Evolutionary conservation across 352 stramenopile species (phyloP), one percentile per base, ranked within the genome.

Genomic region (Phytophthora foliorum): DNA sequence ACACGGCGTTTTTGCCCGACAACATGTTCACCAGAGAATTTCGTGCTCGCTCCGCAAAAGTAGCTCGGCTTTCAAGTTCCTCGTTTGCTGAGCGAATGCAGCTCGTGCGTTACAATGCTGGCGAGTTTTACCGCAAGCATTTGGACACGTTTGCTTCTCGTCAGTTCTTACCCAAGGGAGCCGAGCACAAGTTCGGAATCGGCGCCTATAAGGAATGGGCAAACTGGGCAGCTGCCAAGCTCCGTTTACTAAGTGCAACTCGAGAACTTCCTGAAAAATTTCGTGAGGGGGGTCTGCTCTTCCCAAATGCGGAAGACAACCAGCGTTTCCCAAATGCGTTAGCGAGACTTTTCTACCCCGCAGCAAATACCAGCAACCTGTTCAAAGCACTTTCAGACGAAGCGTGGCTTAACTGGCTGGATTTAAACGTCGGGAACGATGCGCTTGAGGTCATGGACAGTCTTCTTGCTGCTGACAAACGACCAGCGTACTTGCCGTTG

Each of bases 61-160:
- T 95, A 10, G 81, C 84, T 25, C 79, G 88, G 5, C 74, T 95
- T 9, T 72, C 88, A 2, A 92, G 84, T 38, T 69, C 88, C 1
- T 79, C 81, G 7, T 93, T 84, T 73, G 81, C 59, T 4, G 88
- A 93, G 58, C 74, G 81, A 6, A 55, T 95, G 38, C 88, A 93
- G 57, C 74, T 94, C 19, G 85, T 95, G 7, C 84, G 84, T 0
- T 95, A 95, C 64, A 82, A 58, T 2, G 83, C 84, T 10, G 88
- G 88, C 4, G 82, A 95, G 57, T 95, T 93, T 53, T 95, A 93
- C 60, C 83, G 86, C 31, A 77, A 91, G 62, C 88, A 95, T 57
- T 70, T 91, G 25, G 88, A 95, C 63, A 93, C 84, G 25, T 93
- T 95, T 56, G 76, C 90, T 50, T 89, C 84, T 19, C 74, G 79